These are phyloP conservation scores for Cenchrus fungigraminus DNA, from an alignment of 176 grass and related monocot genomes.

Conservation along the genomic window DNA sequence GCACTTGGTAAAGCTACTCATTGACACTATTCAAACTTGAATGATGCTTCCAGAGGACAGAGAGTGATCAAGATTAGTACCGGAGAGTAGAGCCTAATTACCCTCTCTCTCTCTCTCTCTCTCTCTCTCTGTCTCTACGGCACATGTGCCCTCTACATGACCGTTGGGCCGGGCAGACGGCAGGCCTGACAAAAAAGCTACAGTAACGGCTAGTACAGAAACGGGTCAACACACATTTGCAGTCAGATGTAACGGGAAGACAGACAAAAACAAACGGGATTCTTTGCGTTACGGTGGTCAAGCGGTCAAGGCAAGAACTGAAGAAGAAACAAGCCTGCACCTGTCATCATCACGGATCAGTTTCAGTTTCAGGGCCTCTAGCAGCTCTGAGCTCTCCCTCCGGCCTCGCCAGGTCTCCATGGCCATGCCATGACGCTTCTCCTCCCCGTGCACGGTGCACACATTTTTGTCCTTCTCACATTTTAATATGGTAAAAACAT, in stretches of 20 bases:
- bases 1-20: too few species aligned
- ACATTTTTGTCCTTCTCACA: neutral
- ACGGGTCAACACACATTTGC: slow-evolving; percentile 8
- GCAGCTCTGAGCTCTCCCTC: too few species aligned
- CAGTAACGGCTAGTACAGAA: slow-evolving; percentile 39
- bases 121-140: too few species aligned
- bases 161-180: slow-evolving; percentile 23
- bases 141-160: slow-evolving; percentile 15
- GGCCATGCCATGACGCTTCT: neutral
- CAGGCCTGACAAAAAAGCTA: neutral
- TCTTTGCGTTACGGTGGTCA: neutral
- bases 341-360: neutral
- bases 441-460: too few species aligned
- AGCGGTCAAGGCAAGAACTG: neutral
- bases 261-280: neutral
- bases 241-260: neutral
- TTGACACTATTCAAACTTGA: neutral
- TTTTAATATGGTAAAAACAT: neutral
- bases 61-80: neutral
- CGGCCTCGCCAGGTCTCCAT: neutral
- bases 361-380: neutral
- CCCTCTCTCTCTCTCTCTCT: neutral
- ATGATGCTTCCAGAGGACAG: neutral
- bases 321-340: neutral
- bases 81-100: neutral